Base-by-base conservation (phyloP, 129 eudicot species). In the Silybum marianum region DNA sequence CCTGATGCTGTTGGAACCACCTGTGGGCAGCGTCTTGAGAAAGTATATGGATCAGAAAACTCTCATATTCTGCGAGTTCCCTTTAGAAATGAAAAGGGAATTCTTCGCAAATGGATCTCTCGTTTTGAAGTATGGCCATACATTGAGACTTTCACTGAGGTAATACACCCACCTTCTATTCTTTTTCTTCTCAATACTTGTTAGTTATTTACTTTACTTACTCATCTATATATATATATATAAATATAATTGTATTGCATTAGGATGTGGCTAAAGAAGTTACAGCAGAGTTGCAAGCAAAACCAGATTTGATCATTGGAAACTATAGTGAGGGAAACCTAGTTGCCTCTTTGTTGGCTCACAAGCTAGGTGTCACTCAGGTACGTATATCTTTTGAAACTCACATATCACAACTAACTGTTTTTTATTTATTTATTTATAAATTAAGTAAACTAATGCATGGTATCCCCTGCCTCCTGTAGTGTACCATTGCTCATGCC, bases 121-220 rank as follows among this genome's bases (percentile, higher is more conserved):
- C 94, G 99, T 9, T 95, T 95, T 71, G 99, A 95, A 85, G 99
- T 95, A 54, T 95, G 99, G 99, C 99, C 99, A 1, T 95, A 95
- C 93, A 89, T 95, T 26, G 99, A 91, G 83, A 95, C 97, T 42
- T 95, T 90, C 99, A 91, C 97, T 65, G 99, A 92, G 99, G 98
- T 93, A 80, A 23, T 24, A 9, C 67, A 10, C 16, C 11, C 38
- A 16, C 23, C 4, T 21, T 6, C 1, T 8, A 1, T 7, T 3
- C 1, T 24, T 4, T 34, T 62, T 12, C 18, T 77, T 12, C 9
- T 34, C 67, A 22, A 32, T 23, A 16, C 1, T 16, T 19, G 36
- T 4, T 1, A 11, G 7, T 69, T 30, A 26, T 23, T 63, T n/a
- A n/a, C n/a, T n/a, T n/a, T 23, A 12, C 11, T 58, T 32, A 22